Base-by-base conservation (phyloP, 306 rosid species). In the Prinsepia uniflora region DNA sequence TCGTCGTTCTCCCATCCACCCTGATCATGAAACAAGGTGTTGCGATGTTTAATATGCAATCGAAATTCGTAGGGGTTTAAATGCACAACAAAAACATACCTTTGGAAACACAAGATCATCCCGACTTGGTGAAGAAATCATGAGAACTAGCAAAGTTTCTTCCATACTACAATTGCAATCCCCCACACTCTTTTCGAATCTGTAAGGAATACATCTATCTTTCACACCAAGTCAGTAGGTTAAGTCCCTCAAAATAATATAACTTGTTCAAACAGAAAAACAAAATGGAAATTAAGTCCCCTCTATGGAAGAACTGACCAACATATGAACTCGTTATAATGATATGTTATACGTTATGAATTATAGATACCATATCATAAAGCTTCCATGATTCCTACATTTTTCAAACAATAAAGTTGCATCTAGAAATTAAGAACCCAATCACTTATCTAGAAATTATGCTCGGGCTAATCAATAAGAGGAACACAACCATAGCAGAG, bases 1-100 rank as follows among this genome's bases (percentile, higher is more conserved):
- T 79, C 83, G 8, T 79, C 83, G 34, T 74, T 53, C 72, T 79
- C 83, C 83, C 83, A 79, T n/a, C 83, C 83, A 3, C 83, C 83
- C 83, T 79, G 79, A 64, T 72, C 76, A 30, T 30, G 64, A 72
- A 67, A 14, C 22, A 71, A 65, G 59, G 40, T 7, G 19, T 48
- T 10, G 9, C 20, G 55, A 11, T 40, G 55, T 12, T 74, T 24
- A 55, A 9, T 20, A 44, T 46, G 30, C 15, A 10, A 59, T 39
- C 64, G 18, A 18, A 55, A 3, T 6, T 2, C 36, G 39, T 44
- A 55, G 63, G 22, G 42, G 22, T 55, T 42, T 22, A 22, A 54
- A 41, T 19, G 42, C 10, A 30, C 14, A 57, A n/a, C 49, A 64
- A 56, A 66, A 10, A 53, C 47, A 55, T 79, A 79, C 83, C 83